Evolutionary conservation across 1,284 basidiomycete species (phyloP).

Genomic region (Pholiota adiposa): DNA sequence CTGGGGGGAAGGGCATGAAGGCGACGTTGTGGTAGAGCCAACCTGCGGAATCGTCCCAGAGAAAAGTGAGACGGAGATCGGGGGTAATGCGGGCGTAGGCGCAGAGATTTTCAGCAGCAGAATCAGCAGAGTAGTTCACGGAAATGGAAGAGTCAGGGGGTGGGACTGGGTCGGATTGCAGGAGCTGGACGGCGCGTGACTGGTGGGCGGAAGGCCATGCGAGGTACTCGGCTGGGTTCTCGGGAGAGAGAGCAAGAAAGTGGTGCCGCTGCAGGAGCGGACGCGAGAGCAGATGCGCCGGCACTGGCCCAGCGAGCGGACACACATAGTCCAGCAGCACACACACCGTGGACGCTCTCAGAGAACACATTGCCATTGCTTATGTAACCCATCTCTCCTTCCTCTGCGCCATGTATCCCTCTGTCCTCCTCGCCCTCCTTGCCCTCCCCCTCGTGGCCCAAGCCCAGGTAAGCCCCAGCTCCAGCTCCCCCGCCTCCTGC

Average conservation of each 20-base stretch:
- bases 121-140: constrained; percentile 62
- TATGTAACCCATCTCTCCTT: constrained; percentile 25
- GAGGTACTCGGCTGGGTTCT: constrained; percentile 59
- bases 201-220: constrained; percentile 63
- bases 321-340: constrained; percentile 62
- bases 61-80: constrained; percentile 66
- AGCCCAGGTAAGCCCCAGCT: constrained; percentile 31
- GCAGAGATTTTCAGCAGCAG: constrained; percentile 49
- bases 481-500: constrained; percentile 6
- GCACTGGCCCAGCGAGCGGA: constrained; percentile 55
- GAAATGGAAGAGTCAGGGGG: constrained; percentile 42
- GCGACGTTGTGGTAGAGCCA: constrained; percentile 76
- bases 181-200: constrained; percentile 44
- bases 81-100: constrained; percentile 63
- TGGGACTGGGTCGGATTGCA: constrained; percentile 46
- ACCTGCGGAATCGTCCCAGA: constrained; percentile 56
- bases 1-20: constrained; percentile 74
- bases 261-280: constrained; percentile 67
- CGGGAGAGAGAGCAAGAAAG: constrained; percentile 52
- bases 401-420: constrained; percentile 23
- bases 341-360: constrained; percentile 35
- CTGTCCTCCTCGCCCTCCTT: constrained; percentile 25
- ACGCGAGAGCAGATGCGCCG: constrained; percentile 62
- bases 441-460: constrained; percentile 30
- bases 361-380: constrained; percentile 22